Evolutionary conservation across 2,329 filamentous ascomycete species (phyloP).

Genomic region (Atkinsonella texensis): DNA sequence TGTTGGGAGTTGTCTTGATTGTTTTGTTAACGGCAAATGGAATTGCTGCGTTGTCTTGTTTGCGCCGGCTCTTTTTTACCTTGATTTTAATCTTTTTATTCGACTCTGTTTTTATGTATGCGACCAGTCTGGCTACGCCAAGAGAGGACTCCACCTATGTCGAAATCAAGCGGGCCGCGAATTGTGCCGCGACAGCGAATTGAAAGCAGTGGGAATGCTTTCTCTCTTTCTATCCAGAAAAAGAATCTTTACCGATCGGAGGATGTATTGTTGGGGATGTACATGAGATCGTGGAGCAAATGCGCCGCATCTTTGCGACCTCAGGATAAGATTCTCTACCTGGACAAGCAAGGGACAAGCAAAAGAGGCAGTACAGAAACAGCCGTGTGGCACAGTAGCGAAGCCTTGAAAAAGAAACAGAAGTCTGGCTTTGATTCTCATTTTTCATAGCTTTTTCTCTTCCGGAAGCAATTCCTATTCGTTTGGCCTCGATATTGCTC

Average conservation of each 20-base stretch:
- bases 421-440: background rate
- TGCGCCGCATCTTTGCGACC: background rate
- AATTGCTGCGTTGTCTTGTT: constrained; percentile 1
- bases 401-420: background rate
- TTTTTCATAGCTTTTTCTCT: background rate
- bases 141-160: background rate
- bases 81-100: background rate
- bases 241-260: background rate
- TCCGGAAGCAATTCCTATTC: background rate
- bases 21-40: background rate
- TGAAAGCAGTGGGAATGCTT: no score
- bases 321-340: no score
- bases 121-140: background rate
- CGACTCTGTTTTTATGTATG: background rate
- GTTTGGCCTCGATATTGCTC: background rate
- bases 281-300: background rate
- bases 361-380: background rate
- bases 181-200: background rate
- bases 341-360: background rate
- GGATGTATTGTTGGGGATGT: background rate
- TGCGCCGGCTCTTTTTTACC: constrained; percentile 6
- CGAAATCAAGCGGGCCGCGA: background rate
- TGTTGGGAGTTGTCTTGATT: constrained; percentile 16
- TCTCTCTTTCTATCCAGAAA: background rate
- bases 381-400: background rate